Conservation (phyloP, 2,329 filamentous ascomycete species). For the Pseudopithomyces chartarum region DNA sequence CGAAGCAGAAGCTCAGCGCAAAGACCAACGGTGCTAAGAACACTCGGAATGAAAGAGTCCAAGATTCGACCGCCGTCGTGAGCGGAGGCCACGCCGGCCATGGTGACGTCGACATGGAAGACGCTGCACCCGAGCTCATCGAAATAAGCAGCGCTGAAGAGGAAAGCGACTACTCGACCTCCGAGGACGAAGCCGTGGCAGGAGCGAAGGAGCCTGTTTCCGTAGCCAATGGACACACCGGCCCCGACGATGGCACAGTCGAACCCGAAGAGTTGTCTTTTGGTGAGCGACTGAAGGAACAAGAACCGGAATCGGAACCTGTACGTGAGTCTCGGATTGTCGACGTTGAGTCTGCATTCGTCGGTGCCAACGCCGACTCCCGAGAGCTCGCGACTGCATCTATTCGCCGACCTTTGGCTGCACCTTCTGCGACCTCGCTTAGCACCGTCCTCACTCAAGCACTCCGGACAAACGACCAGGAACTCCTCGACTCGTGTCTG, state of each 20-base stretch:
- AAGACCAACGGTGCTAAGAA: conserved; percentile 60
- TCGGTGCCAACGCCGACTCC: conserved; percentile 50
- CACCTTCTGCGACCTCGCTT: conserved; percentile 78
- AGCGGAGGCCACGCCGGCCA: conserved; percentile 54
- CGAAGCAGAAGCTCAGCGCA: conserved; percentile 49
- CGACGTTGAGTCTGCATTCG: conserved; percentile 69
- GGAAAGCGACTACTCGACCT: conserved; percentile 40
- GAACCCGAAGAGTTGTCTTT: conserved; percentile 71
- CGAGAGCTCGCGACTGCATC: conserved; percentile 51
- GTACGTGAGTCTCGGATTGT: conserved; percentile 57
- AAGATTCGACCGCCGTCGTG: conserved; percentile 63
- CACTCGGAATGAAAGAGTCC: conserved; percentile 57
- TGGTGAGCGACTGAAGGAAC: conserved; percentile 78
- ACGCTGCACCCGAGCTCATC: conserved; percentile 46
- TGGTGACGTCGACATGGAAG: conserved; percentile 47
- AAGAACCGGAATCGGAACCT: conserved; percentile 60
- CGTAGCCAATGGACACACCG: conserved; percentile 24
- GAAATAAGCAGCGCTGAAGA: conserved; percentile 55
- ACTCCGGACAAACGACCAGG: conserved; percentile 86
- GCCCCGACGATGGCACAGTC: conserved; percentile 42
- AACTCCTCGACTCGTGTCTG: conserved; percentile 90
- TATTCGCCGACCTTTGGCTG: conserved; percentile 56
- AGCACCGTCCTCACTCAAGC: conserved; percentile 93
- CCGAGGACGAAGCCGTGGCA: conserved; percentile 29
- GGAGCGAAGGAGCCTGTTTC: conserved; percentile 28